These are phyloP conservation scores for Prunus dulcis DNA, from an alignment of 306 rosid species.

Conservation along the genomic window DNA sequence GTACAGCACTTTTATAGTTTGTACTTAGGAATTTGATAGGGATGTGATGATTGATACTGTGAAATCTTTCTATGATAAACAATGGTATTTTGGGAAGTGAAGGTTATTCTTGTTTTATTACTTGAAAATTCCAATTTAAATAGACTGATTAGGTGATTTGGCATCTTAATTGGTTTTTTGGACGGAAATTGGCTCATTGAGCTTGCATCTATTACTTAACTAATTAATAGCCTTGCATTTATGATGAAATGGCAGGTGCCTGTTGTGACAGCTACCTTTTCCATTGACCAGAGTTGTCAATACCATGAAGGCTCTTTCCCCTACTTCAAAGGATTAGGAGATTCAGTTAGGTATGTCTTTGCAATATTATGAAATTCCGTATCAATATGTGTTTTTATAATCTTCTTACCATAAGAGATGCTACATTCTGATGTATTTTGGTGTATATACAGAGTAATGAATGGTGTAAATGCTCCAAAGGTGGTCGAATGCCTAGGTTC, in stretches of 20 bases:
- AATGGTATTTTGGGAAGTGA: neutral
- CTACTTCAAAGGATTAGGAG: conserved; percentile 74
- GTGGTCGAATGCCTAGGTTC: conserved; percentile 94
- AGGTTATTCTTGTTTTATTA: neutral
- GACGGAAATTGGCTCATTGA: neutral
- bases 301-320: conserved; percentile 87
- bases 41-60: neutral
- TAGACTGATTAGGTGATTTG: neutral
- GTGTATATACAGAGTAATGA: conserved; percentile 70
- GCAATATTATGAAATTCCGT: conserved; percentile 12
- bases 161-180: neutral
- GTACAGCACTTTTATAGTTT: conserved; percentile 19
- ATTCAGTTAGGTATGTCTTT: conserved; percentile 65
- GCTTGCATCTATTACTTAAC: neutral
- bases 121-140: neutral
- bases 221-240: conserved; percentile 10
- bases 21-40: conserved; percentile 10
- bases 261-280: conserved; percentile 84
- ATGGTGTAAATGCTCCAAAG: conserved; percentile 94
- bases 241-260: conserved; percentile 67
- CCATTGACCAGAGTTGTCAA: conserved; percentile 72
- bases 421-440: conserved; percentile 20
- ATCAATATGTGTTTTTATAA: neutral
- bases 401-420: conserved; percentile 10
- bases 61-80: neutral